Base-by-base conservation (phyloP, 2,329 filamentous ascomycete genomes). In the Aspergillus aculeatinus region DNA sequence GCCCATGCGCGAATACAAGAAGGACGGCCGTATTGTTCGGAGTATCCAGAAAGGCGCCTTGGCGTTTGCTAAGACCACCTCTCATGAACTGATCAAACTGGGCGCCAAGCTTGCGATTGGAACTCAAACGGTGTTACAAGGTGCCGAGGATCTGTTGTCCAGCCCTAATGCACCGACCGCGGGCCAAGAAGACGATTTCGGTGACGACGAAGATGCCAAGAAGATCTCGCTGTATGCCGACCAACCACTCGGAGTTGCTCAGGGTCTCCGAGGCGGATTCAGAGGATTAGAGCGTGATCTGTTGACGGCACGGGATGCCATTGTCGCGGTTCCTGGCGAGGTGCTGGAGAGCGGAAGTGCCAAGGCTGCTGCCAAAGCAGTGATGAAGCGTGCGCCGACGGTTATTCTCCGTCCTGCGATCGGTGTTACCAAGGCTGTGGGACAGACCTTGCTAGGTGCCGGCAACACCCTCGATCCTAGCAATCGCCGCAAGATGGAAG, bases 21-120 rank as follows among this genome's bases (percentile, higher is more conserved):
- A 96, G 74, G 95, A 99, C 67, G 95, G 95, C 0, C 88, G 95
- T 31, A 87, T 99, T 55, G 88, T 99, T 4, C 89, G 95, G 56
- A 95, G 92, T 74, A 89, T 99, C 55, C 88, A 92, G 62, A 98
- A 96, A 77, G 95, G 96, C 2, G 92, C 93, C 0, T 81, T 89
- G 9, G 89, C 91, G 2, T 99, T 99, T 76, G 93, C 91, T 39
- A 93, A 90, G 70, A 97, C 92, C 1, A 99, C 95, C 0, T 93
- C 93, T 2, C 96, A 90, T 0, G 95, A 97, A 72, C 83, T 98
- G n/a, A 90, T 96, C 64, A 95, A 95, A 69, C 82, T 99, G 0
- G 94, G 95, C 12, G 95, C 95, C 50, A 98, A 97, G 76, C 82
- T 98, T 54, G 94, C 94, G 0, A 91, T 98, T 53, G 95, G 95